Conservation (phyloP, 2,329 filamentous ascomycete species). For the Fusarium irregulare region DNA sequence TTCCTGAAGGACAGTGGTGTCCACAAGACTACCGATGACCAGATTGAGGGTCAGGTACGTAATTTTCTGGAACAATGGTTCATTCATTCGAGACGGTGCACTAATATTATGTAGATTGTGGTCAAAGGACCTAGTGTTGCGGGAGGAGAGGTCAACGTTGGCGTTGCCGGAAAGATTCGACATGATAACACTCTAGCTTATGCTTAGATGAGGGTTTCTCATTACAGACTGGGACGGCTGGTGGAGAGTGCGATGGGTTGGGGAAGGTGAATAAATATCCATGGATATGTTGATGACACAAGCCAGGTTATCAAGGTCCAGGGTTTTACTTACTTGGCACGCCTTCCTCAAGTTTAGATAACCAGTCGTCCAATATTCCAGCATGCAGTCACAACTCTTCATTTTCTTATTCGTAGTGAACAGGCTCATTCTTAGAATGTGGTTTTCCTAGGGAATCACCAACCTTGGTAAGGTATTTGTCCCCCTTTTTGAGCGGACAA, state of each 20-base stretch:
- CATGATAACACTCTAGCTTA: slow-evolving; percentile 79
- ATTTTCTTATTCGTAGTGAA: background rate
- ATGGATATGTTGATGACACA: background rate
- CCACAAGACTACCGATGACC: slow-evolving; percentile 72
- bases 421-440: rapidly evolving
- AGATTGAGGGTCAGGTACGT: slow-evolving; percentile 72
- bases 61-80: background rate
- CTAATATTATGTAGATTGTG: slow-evolving; percentile 65
- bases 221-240: background rate
- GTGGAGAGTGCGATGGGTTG: background rate
- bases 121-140: slow-evolving; percentile 80
- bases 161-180: slow-evolving; percentile 72
- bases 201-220: slow-evolving; percentile 46
- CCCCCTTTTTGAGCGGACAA: background rate
- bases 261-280: background rate
- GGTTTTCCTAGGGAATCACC: background rate
- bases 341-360: background rate
- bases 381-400: background rate
- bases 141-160: slow-evolving; percentile 72
- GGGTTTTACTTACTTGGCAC: background rate
- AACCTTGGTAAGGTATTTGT: background rate
- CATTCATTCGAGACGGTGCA: background rate
- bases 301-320: background rate
- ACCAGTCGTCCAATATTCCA: background rate
- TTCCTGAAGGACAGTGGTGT: slow-evolving; percentile 72